A percentile compares a stretch with the other conserved stretches of the same genome.
phyloP scores from a whole-genome alignment of 768 basidiomycete species.

The Termitomyces heimii region DNA sequence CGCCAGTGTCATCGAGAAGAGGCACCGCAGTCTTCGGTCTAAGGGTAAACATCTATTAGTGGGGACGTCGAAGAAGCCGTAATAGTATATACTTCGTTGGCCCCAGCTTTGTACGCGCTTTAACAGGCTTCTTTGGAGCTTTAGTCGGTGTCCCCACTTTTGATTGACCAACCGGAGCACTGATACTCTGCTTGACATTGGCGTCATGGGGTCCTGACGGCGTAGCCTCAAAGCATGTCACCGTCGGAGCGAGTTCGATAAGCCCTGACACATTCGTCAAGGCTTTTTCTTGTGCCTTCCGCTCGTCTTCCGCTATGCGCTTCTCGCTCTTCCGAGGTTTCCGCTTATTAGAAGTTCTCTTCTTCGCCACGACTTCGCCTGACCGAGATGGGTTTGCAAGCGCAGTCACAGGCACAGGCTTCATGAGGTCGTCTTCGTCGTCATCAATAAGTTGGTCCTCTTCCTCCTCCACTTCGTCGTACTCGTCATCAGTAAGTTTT shows the following conservation, averaged over 20 bases:
- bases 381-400: constrained; percentile 21
- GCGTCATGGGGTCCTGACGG: constrained; percentile 31
- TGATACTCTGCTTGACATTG: constrained; percentile 9
- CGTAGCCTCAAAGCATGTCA: constrained; percentile 36
- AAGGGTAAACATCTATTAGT: constrained; percentile 5
- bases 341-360: constrained; percentile 43
- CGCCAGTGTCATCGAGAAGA: constrained; percentile 44
- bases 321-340: constrained; percentile 52
- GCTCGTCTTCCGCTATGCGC: constrained; percentile 35
- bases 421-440: constrained; percentile 29
- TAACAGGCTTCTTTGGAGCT: constrained; percentile 34
- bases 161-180: constrained; percentile 21
- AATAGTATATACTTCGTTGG: constrained; percentile 24
- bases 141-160: constrained; percentile 45
- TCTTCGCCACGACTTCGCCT: constrained; percentile 38
- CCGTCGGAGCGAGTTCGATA: constrained; percentile 30
- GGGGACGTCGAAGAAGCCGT: not conserved
- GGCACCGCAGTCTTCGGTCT: constrained; percentile 24
- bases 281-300: constrained; percentile 40
- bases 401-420: constrained; percentile 24
- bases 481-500: constrained; percentile 40
- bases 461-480: constrained; percentile 63
- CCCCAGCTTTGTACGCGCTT: constrained; percentile 30
- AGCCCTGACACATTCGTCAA: constrained; percentile 27
- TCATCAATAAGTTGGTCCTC: constrained; percentile 82